These are phyloP conservation scores for Drosera capensis DNA, from an alignment of 148 eudicot genomes.

Conservation along the genomic window DNA sequence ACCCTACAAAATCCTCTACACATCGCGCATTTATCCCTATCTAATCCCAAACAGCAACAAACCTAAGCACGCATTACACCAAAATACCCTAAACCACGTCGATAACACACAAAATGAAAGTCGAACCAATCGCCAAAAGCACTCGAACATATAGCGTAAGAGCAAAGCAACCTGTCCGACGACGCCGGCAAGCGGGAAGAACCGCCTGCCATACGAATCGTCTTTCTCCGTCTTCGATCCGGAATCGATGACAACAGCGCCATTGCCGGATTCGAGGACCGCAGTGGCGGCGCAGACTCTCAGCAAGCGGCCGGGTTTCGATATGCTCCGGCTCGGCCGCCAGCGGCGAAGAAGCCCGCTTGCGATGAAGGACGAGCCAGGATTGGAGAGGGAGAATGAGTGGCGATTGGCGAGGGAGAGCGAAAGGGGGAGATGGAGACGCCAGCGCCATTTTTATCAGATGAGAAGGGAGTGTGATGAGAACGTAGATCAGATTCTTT, in stretches of 20 bases:
- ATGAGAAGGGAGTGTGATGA: no score
- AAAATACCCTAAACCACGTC: background rate
- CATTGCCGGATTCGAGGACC: constrained; percentile 57
- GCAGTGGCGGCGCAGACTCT: constrained; percentile 45
- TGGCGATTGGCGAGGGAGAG: no score
- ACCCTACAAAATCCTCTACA: background rate
- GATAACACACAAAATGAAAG: background rate
- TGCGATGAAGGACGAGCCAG: no score
- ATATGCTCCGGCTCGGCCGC: no score
- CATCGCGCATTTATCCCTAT: background rate
- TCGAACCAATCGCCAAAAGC: background rate
- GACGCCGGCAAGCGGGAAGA: constrained; percentile 87
- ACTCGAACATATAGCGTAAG: background rate
- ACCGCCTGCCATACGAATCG: constrained; percentile 42
- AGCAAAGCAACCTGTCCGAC: constrained; percentile 63
- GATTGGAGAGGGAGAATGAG: no score
- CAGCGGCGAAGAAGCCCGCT: no score
- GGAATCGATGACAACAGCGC: constrained; percentile 29
- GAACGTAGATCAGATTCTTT: no score
- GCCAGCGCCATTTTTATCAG: no score
- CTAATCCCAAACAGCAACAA: background rate
- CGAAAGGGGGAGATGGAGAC: no score
- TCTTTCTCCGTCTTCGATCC: constrained; percentile 2
- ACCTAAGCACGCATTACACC: background rate
- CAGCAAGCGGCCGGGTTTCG: no score